phyloP scores from a whole-genome alignment of 1,284 basidiomycete species.

The Veloboletus limbatus region DNA sequence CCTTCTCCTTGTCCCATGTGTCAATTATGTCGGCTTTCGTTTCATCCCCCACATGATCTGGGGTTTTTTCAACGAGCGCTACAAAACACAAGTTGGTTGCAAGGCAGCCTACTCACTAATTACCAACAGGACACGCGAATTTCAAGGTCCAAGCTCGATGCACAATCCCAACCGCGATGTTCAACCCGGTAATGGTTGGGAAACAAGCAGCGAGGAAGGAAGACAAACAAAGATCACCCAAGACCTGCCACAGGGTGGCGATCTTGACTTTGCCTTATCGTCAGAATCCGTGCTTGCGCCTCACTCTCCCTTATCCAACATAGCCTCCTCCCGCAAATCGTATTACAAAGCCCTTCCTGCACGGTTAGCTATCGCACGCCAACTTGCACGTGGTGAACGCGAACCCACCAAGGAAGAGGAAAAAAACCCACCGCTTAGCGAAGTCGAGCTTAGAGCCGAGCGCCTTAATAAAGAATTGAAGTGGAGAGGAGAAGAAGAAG shows the following conservation, averaged over 20 bases:
- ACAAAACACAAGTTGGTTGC: slow-evolving; percentile 74
- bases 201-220: slow-evolving; percentile 3
- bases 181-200: slow-evolving; percentile 1
- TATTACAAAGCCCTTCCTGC: slow-evolving; percentile 78
- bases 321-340: slow-evolving; percentile 65
- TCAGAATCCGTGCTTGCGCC: slow-evolving; percentile 71
- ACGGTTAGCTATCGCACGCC: slow-evolving; percentile 74
- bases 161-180: slow-evolving; percentile 15
- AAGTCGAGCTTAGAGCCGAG: slow-evolving; percentile 83
- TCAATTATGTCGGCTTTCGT: slow-evolving; percentile 81
- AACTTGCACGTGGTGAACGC: slow-evolving; percentile 72
- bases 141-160: slow-evolving; percentile 43
- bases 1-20: slow-evolving; percentile 84
- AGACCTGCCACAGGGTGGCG: slow-evolving; percentile 36
- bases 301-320: slow-evolving; percentile 58
- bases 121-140: slow-evolving; percentile 60
- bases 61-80: slow-evolving; percentile 91
- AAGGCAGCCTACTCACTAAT: slow-evolving; percentile 81
- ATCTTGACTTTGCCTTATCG: slow-evolving; percentile 74
- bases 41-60: slow-evolving; percentile 89
- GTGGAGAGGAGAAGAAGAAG: slow-evolving; percentile 76
- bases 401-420: slow-evolving; percentile 85
- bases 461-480: slow-evolving; percentile 82
- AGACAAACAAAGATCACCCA: background rate
- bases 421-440: slow-evolving; percentile 79